Conservation (phyloP, 495 filamentous ascomycete genomes). For the Penicillium cosmopolitanum region DNA sequence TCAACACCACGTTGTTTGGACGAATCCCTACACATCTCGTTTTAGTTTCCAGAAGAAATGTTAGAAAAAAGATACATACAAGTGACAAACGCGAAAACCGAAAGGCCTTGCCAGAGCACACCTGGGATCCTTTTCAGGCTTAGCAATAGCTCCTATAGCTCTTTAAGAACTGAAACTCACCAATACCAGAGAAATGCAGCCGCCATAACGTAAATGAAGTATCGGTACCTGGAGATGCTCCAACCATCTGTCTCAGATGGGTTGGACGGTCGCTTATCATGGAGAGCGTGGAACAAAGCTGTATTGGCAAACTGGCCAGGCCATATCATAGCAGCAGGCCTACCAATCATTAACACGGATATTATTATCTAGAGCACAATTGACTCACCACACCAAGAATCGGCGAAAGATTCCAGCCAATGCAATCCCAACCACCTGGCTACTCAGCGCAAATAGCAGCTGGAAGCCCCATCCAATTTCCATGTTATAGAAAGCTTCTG, state of each 20-base stretch:
- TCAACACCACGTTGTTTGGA: constrained; percentile 60
- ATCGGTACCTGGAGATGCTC: constrained; percentile 58
- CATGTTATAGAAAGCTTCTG: constrained; percentile 57
- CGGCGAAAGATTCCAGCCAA: constrained; percentile 65
- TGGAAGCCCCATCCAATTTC: constrained; percentile 64
- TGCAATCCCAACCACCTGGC: constrained; percentile 66
- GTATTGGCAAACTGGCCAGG: constrained; percentile 33
- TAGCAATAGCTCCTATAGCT: not conserved
- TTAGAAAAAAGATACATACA: constrained; percentile 32
- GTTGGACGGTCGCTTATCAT: constrained; percentile 44
- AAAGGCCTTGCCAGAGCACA: constrained; percentile 59
- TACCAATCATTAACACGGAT: not conserved
- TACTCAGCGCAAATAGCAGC: constrained; percentile 62
- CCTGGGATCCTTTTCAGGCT: constrained; percentile 50
- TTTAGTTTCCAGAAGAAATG: not conserved
- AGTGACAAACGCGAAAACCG: constrained; percentile 63
- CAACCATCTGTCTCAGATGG: constrained; percentile 53
- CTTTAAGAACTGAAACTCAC: constrained; percentile 8
- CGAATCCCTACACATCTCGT: constrained; percentile 39
- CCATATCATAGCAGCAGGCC: constrained; percentile 43
- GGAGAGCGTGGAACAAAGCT: constrained; percentile 46
- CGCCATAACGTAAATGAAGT: constrained; percentile 54
- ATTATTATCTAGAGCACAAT: not conserved
- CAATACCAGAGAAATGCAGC: constrained; percentile 56
- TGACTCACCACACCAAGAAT: constrained; percentile 56